Base-by-base conservation (phyloP, 2,329 filamentous ascomycete genomes). In the Cercospora beticola region DNA sequence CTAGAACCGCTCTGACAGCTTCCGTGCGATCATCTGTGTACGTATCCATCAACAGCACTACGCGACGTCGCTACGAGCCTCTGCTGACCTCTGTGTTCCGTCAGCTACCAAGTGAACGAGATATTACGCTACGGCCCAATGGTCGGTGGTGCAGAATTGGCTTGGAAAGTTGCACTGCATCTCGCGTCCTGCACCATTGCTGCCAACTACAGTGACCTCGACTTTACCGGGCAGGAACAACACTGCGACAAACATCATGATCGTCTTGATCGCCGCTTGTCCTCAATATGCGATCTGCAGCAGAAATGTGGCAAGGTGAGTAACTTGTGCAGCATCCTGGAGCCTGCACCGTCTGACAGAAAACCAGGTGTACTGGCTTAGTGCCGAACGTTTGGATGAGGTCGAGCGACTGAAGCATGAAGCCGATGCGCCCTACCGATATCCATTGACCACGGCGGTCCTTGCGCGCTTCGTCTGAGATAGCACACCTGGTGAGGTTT, bases 101-200 rank as follows among this genome's bases (percentile, higher is more conserved):
- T 16, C n/a, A 63, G 61, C 43, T 63, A 52, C 30, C 61, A 54
- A 21, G 43, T 63, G 23, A 63, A 63, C 33, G 61, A 63, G 26
- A 16, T 63, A 31, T 14, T 63, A 31, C 61, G 61, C 12, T 63
- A 63, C 28, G 61, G 61, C 10, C 61, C 61, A 18, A 16, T 63
- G 23, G 61, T 63, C 10, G 61, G 61, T 31, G 43, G 61, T 21
- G 61, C 61, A 31, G 61, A 63, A 21, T 43, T 63, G 61, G 61
- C 61, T 30, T 63, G 61, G 61, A 63, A 63, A 52, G 61, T 43
- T 18, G 43, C 61, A 31, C 28, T 63, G 23, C 40, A 54, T 30
- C 30, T 63, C 23, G 61, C 61, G 14, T 52, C 21, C 21, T 52
- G 40, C 26, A 31, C 54, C 61, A 63, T 46, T 33, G 61, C 28